Conservation (phyloP, 2,329 filamentous ascomycete species). For the Mycosphaerella sp. region DNA sequence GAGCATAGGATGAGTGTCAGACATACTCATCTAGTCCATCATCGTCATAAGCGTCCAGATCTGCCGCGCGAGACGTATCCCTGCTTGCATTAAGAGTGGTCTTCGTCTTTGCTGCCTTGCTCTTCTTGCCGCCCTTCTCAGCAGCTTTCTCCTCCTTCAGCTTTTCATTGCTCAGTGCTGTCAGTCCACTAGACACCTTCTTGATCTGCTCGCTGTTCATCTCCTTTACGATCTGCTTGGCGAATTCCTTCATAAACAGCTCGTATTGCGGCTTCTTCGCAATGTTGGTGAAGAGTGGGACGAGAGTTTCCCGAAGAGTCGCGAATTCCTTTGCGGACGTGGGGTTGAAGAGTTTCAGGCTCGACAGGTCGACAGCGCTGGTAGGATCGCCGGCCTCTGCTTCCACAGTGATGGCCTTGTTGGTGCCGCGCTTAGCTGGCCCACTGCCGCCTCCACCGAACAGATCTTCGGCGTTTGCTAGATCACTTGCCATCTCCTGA, state of each 20-base stretch:
- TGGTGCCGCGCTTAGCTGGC: slow-evolving; percentile 62
- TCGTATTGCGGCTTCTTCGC: slow-evolving; percentile 84
- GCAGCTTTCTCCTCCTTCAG: slow-evolving; percentile 96
- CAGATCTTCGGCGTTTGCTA: slow-evolving; percentile 84
- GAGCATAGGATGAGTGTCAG: background rate
- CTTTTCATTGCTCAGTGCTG: slow-evolving; percentile 93
- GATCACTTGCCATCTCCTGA: slow-evolving; percentile 80
- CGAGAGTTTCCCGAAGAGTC: slow-evolving; percentile 68
- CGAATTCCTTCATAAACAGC: slow-evolving; percentile 84
- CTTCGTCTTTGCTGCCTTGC: slow-evolving; percentile 95
- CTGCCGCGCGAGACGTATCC: slow-evolving; percentile 51
- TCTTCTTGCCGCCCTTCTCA: slow-evolving; percentile 94
- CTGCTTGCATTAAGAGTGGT: slow-evolving; percentile 65
- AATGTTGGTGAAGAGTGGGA: slow-evolving; percentile 67
- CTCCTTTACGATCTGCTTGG: slow-evolving; percentile 79
- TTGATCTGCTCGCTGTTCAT: slow-evolving; percentile 91
- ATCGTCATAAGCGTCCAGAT: slow-evolving; percentile 73
- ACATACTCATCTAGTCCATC: slow-evolving; percentile 78
- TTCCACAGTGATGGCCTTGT: slow-evolving; percentile 60
- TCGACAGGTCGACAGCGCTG: slow-evolving; percentile 71
- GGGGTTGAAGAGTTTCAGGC: slow-evolving; percentile 81
- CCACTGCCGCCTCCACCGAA: slow-evolving; percentile 70
- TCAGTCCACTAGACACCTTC: slow-evolving; percentile 82
- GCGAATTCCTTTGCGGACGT: slow-evolving; percentile 81
- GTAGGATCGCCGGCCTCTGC: slow-evolving; percentile 61